phyloP scores from a whole-genome alignment of 345 rosid species.

The Euclidium syriacum region DNA sequence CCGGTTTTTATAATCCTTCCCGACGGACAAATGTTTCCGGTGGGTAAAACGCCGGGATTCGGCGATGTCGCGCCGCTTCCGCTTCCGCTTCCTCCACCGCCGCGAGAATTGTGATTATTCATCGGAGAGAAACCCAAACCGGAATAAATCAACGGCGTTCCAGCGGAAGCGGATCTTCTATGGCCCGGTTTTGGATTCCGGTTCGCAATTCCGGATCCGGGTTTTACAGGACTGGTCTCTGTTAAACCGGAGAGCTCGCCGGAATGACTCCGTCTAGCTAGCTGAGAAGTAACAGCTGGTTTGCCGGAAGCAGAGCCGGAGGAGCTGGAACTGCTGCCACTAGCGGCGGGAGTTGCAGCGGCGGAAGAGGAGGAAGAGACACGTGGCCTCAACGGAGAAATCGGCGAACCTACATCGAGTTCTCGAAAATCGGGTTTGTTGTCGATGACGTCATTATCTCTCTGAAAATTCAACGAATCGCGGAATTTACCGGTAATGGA shows the following conservation, averaged over 20 bases:
- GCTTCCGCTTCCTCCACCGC: slow-evolving; percentile 22
- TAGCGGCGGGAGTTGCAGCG: slow-evolving; percentile 18
- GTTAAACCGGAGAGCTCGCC: slow-evolving; percentile 49
- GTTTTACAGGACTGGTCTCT: slow-evolving; percentile 12
- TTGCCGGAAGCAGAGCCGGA: slow-evolving; percentile 34
- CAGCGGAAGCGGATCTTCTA: slow-evolving; percentile 80
- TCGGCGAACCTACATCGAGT: slow-evolving; percentile 81
- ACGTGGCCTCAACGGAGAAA: slow-evolving; percentile 59
- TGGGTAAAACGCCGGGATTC: slow-evolving; percentile 44
- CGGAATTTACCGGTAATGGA: slow-evolving; percentile 41
- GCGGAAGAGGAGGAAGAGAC: slow-evolving; percentile 27
- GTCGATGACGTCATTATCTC: slow-evolving; percentile 37
- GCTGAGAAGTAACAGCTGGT: slow-evolving; percentile 27
- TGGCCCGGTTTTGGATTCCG: slow-evolving; percentile 44
- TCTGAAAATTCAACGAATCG: slow-evolving; percentile 39
- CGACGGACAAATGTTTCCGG: slow-evolving; percentile 91
- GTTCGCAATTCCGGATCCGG: slow-evolving; percentile 35
- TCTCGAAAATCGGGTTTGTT: slow-evolving; percentile 91
- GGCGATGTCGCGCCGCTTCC: slow-evolving; percentile 39
- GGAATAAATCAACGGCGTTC: slow-evolving; percentile 65
- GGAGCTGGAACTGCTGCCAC: slow-evolving; percentile 34
- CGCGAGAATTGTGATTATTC: slow-evolving; percentile 17
- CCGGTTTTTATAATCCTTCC: slow-evolving; percentile 71
- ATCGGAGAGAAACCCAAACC: slow-evolving; percentile 43
- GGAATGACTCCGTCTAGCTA: slow-evolving; percentile 40